phyloP scores from a whole-genome alignment of 2,329 filamentous ascomycete species.

The Epichloe sylvatica region DNA sequence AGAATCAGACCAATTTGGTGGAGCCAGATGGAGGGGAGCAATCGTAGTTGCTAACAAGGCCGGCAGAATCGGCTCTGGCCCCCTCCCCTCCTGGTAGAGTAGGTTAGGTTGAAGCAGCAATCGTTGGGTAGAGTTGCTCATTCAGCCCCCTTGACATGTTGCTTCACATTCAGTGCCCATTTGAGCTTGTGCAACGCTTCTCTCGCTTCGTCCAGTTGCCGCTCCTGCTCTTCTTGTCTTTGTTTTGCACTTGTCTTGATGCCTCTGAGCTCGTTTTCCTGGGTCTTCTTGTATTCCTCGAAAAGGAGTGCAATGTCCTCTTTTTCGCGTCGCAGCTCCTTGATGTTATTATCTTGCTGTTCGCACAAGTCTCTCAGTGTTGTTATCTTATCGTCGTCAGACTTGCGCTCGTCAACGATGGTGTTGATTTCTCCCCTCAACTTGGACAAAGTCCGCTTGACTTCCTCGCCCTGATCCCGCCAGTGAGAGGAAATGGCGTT shows the following conservation, averaged over 20 bases:
- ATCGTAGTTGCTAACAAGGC: not conserved
- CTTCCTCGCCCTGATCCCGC: conserved; percentile 51
- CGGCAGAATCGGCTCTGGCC: too few species aligned
- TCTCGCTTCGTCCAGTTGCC: conserved; percentile 42
- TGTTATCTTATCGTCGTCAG: conserved; percentile 49
- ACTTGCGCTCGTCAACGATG: conserved; percentile 40
- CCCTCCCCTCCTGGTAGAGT: not conserved
- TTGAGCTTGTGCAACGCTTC: conserved; percentile 52
- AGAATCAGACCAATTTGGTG: not conserved
- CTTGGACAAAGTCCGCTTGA: conserved; percentile 35
- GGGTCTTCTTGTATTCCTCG: conserved; percentile 48
- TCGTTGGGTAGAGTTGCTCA: conserved; percentile 13
- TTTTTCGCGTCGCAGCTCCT: conserved; percentile 45
- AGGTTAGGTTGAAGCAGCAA: not conserved
- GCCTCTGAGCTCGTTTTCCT: conserved; percentile 44
- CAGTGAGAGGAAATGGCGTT: conserved; percentile 52
- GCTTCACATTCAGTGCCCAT: conserved; percentile 58
- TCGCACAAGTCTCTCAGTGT: conserved; percentile 56
- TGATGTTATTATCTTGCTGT: conserved; percentile 57
- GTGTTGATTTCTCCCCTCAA: conserved; percentile 39
- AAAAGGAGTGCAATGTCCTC: conserved; percentile 46
- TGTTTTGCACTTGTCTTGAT: conserved; percentile 44
- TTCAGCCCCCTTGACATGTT: conserved; percentile 42
- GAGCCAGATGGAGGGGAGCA: not conserved
- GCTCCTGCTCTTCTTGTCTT: conserved; percentile 48